phyloP scores from a whole-genome alignment of 1,284 basidiomycete species.

The Moesziomyces sp. region DNA sequence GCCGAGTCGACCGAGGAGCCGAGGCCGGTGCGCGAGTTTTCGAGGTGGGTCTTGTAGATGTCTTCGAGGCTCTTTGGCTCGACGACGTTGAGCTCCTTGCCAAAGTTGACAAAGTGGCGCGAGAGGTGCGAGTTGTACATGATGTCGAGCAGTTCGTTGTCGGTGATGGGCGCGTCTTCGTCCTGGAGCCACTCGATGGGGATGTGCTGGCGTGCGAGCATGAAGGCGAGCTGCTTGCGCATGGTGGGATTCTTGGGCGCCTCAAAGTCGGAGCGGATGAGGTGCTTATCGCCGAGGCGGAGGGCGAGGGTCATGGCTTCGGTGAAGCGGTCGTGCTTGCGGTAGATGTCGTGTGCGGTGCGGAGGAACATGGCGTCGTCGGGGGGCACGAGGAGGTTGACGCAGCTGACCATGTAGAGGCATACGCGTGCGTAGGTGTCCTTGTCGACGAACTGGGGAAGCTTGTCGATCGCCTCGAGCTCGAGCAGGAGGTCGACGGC shows the following conservation, averaged over 20 bases:
- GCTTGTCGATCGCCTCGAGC: constrained; percentile 83
- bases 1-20: constrained; percentile 84
- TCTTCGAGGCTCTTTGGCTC: constrained; percentile 94
- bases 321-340: constrained; percentile 86
- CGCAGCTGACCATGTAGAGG: constrained; percentile 94
- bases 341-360: constrained; percentile 89
- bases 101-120: constrained; percentile 85
- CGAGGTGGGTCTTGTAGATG: constrained; percentile 96
- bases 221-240: constrained; percentile 94
- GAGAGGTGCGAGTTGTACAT: constrained; percentile 80
- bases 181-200: constrained; percentile 90
- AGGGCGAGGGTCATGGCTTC: constrained; percentile 91
- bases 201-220: constrained; percentile 90
- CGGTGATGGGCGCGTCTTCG: constrained; percentile 69
- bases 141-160: constrained; percentile 74
- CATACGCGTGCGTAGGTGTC: constrained; percentile 94
- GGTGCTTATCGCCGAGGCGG: constrained; percentile 81
- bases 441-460: constrained; percentile 70
- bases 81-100: constrained; percentile 90
- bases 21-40: constrained; percentile 71
- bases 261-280: constrained; percentile 72
- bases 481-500: constrained; percentile 96
- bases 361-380: constrained; percentile 91
- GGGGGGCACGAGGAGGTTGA: constrained; percentile 89
- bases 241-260: constrained; percentile 72